Conservation (phyloP, 345 rosid genomes). For the Pelargonium nanum region DNA sequence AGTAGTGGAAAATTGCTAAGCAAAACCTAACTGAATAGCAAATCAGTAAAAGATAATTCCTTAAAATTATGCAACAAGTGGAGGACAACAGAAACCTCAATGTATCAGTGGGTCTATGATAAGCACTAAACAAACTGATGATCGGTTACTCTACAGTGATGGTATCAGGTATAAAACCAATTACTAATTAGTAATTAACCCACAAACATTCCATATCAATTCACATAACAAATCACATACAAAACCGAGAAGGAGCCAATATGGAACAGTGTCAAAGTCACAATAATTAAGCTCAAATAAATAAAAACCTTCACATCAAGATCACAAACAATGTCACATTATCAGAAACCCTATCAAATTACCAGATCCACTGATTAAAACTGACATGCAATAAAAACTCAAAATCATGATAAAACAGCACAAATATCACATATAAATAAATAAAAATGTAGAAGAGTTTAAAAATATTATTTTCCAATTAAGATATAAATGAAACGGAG, state of each 20-base stretch:
- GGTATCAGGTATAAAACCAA: not conserved
- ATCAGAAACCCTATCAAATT: not conserved
- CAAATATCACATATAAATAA: too few relatives aligned
- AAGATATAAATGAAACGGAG: not conserved
- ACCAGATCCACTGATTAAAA: not conserved
- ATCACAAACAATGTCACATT: not conserved
- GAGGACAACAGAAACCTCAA: not conserved
- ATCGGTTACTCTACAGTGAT: not conserved
- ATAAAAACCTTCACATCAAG: not conserved
- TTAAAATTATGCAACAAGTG: too few relatives aligned
- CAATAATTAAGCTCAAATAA: not conserved
- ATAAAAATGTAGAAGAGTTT: not conserved
- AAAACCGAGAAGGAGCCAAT: not conserved
- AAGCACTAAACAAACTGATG: not conserved
- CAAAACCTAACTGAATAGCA: not conserved
- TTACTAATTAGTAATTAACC: not conserved
- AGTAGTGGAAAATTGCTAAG: too few relatives aligned
- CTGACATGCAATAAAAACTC: not conserved
- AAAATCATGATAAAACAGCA: too few relatives aligned
- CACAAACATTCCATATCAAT: not conserved
- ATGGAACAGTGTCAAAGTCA: not conserved
- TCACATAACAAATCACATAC: conserved; percentile 5
- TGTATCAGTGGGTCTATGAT: not conserved
- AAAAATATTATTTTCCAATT: not conserved
- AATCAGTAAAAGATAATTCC: not conserved